Evolutionary conservation across 2,329 filamentous ascomycete species (phyloP), one percentile per base, ranked within the genome.

Genomic region (Verticillium nonalfalfae): DNA sequence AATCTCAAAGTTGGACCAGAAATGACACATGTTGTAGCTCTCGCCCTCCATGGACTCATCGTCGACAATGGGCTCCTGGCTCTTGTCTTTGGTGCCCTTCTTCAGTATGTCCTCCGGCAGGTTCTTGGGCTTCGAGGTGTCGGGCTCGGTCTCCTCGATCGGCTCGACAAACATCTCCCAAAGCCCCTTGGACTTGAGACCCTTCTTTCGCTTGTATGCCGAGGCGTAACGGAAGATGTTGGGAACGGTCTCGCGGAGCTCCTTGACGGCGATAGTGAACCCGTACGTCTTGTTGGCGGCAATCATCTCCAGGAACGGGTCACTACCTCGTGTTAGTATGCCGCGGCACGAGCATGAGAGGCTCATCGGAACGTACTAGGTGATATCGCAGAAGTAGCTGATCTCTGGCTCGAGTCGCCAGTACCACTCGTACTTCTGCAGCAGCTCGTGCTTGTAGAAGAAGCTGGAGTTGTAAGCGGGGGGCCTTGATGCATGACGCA

Each of bases 1-100:
- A 78, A 99, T 99, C 76, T 99, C 95, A 68, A 99, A 99, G 75
- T 99, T 99, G 75, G 93, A 97, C 95, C 95, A 99, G 81, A 97
- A 99, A 80, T 99, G 95, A 75, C 95, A 99, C 95, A 99, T 99
- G 79, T 99, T 99, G 82, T 99, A 99, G 69, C 88, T 91, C 75
- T 99, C 95, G 65, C 93, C 92, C 73, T 98, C 94, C 95, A 99
- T 99, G 52, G 88, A 85, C 71, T 98, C 93, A 0, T 90, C 88
- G 71, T 98, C 92, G 61, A 97, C 90, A 52, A 95, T 87, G 35
- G 89, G 87, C n/a, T 92, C 78, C 38, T 84, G 84, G 65, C 88
- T 87, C 60, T 83, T 83, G 45, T 85, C 87, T 60, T 83, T 83
- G 40, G 85, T 87, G 64, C 96, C 90, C 58, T 85, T 87, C 68